phyloP scores from a whole-genome alignment of 192 early-diverging fungal species.

The Phlyctochytrium bullatum region DNA sequence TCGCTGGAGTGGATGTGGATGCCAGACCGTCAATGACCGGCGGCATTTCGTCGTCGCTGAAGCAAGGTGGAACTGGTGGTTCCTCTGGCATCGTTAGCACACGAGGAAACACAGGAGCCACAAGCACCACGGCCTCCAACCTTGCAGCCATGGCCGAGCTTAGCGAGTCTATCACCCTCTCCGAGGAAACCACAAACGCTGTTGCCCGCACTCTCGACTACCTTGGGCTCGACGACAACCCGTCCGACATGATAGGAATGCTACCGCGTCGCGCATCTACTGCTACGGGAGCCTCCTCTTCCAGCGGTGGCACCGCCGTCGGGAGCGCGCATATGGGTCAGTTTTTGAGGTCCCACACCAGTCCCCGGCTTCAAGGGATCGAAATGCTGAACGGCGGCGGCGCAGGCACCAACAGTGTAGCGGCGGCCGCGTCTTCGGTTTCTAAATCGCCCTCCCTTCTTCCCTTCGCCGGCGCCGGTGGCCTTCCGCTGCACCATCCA shows the following conservation, averaged over 20 bases:
- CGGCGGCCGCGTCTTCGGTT: too few species aligned
- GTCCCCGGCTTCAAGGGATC: slow-evolving; percentile 7
- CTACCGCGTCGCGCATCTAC: slow-evolving; percentile 5
- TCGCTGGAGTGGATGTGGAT: not conserved
- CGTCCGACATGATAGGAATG: slow-evolving; percentile 14
- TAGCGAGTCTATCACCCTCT: not conserved
- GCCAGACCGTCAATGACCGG: too few species aligned
- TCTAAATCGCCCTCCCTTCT: not conserved
- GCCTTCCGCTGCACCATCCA: not conserved
- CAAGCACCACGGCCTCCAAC: slow-evolving; percentile 52
- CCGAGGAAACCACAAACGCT: slow-evolving; percentile 24
- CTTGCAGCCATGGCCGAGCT: slow-evolving; percentile 9
- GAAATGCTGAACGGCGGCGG: not conserved
- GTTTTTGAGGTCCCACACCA: not conserved
- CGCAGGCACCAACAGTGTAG: not conserved
- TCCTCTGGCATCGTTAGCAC: not conserved
- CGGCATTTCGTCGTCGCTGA: not conserved
- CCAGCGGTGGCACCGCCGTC: not conserved
- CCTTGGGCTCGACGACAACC: slow-evolving; percentile 65
- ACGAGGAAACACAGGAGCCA: not conserved
- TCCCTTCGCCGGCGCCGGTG: not conserved
- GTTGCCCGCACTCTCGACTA: slow-evolving; percentile 66
- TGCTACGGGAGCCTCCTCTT: slow-evolving; percentile 18
- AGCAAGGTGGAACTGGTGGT: not conserved
- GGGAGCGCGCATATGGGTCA: slow-evolving; percentile 7